These are phyloP conservation scores for Globisporangium cylindrosporum DNA, from an alignment of 352 stramenopile genomes.

Conservation along the genomic window DNA sequence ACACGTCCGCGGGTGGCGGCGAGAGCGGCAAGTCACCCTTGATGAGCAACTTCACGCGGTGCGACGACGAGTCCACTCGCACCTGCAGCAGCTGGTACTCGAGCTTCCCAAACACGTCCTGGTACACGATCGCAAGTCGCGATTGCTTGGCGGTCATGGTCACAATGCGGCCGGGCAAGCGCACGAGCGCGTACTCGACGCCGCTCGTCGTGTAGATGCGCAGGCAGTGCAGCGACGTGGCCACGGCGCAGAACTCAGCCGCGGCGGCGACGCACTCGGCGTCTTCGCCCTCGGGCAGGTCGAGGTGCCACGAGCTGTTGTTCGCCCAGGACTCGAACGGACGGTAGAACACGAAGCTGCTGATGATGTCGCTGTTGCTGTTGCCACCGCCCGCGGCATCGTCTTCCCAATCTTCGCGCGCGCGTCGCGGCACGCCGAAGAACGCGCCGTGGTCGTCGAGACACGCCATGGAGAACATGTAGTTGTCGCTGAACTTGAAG, in stretches of 20 bases:
- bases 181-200: slow-evolving; percentile 57
- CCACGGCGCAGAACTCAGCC: slow-evolving; percentile 70
- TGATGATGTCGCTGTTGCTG: slow-evolving; percentile 52
- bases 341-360: slow-evolving; percentile 79
- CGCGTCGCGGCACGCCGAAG: slow-evolving; percentile 64
- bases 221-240: slow-evolving; percentile 65
- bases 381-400: slow-evolving; percentile 19
- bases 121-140: slow-evolving; percentile 67
- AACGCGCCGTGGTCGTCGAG: slow-evolving; percentile 73
- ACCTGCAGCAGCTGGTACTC: slow-evolving; percentile 56
- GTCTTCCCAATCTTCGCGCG: slow-evolving; percentile 65
- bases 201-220: slow-evolving; percentile 75
- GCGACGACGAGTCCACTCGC: slow-evolving; percentile 26
- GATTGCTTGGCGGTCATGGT: slow-evolving; percentile 63
- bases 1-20: slow-evolving; percentile 55
- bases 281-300: slow-evolving; percentile 66
- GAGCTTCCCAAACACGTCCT: slow-evolving; percentile 44
- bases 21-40: slow-evolving; percentile 58
- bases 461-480: slow-evolving; percentile 75
- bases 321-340: slow-evolving; percentile 81
- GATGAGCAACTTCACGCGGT: slow-evolving; percentile 47
- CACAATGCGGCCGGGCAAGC: slow-evolving; percentile 62
- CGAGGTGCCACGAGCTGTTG: slow-evolving; percentile 78
- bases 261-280: slow-evolving; percentile 62
- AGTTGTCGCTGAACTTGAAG: slow-evolving; percentile 87